phyloP scores from a whole-genome alignment of 805 yeast species.

The Nakazawaea ambrosiae region DNA sequence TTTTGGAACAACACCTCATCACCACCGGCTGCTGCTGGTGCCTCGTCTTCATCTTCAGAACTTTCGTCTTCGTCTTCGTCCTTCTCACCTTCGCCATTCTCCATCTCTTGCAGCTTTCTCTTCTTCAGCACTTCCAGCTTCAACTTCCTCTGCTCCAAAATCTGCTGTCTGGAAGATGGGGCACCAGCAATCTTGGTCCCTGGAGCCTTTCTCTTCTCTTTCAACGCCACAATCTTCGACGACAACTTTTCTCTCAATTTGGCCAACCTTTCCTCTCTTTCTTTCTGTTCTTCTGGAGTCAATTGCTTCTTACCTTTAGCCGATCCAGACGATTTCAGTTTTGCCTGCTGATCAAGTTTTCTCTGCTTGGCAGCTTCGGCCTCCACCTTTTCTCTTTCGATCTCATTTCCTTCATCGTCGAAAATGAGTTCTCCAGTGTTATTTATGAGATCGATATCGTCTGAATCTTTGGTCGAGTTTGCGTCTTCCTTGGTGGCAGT shows the following conservation, averaged over 20 bases:
- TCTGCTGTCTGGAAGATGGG: slow-evolving; percentile 76
- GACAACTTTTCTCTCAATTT: slow-evolving; percentile 76
- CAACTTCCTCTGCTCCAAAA: slow-evolving; percentile 57
- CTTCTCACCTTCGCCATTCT: slow-evolving; percentile 27
- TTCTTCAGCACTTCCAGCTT: slow-evolving; percentile 30
- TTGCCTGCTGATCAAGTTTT: too few relatives aligned
- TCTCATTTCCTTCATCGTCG: slow-evolving; percentile 67
- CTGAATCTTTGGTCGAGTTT: slow-evolving; percentile 6
- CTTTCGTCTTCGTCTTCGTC: slow-evolving; percentile 34
- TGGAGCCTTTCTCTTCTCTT: slow-evolving; percentile 85
- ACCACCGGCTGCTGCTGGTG: slow-evolving; percentile 26
- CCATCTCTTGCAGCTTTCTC: slow-evolving; percentile 18
- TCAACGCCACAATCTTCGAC: slow-evolving; percentile 58
- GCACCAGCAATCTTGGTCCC: slow-evolving; percentile 80
- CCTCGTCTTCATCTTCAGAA: slow-evolving; percentile 27
- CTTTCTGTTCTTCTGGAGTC: slow-evolving; percentile 42
- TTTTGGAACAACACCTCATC: slow-evolving; percentile 65
- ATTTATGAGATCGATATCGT: slow-evolving; percentile 12
- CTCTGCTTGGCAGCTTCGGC: slow-evolving; percentile 8
- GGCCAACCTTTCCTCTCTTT: slow-evolving; percentile 47
- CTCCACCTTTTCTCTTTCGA: slow-evolving; percentile 15
- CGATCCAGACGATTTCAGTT: too few relatives aligned
- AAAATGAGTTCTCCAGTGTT: slow-evolving; percentile 33
- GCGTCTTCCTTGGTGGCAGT: slow-evolving; percentile 16
- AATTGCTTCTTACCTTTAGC: slow-evolving; percentile 18